A percentile compares a stretch with the other conserved stretches of the same genome.
Evolutionary conservation across 441 rosid species (phyloP).

Genomic region (Hura crepitans): DNA sequence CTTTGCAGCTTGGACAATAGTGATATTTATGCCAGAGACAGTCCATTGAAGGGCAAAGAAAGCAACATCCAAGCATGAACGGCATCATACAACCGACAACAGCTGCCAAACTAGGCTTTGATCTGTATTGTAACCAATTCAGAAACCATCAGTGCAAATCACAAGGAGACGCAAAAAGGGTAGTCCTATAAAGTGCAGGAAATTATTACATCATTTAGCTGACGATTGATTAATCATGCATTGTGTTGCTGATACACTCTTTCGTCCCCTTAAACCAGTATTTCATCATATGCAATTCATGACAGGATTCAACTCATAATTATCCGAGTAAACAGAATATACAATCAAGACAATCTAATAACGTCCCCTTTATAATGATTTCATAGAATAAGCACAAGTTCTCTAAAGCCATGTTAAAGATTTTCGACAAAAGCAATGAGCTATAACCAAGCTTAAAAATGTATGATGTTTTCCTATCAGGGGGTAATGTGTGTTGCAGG

Average conservation of each 20-base stretch:
- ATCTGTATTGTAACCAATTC: slow-evolving; percentile 29
- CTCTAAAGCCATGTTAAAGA: too few relatives aligned
- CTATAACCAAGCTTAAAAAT: too few relatives aligned
- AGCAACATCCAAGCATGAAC: slow-evolving; percentile 63
- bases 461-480: too few relatives aligned
- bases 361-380: neutral
- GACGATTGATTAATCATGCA: neutral
- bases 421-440: too few relatives aligned
- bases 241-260: neutral
- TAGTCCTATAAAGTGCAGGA: neutral
- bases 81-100: slow-evolving; percentile 76
- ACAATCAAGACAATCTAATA: neutral
- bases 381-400: neutral
- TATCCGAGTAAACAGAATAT: neutral
- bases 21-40: slow-evolving; percentile 98
- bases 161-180: neutral
- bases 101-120: slow-evolving; percentile 65
- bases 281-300: neutral
- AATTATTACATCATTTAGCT: neutral
- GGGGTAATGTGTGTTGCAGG: too few relatives aligned
- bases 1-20: slow-evolving; percentile 71
- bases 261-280: neutral
- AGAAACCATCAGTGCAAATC: neutral
- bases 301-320: neutral
- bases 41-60: slow-evolving; percentile 89